These are phyloP conservation scores for Rhododendron henanense DNA, from an alignment of 148 eudicot species.

Conservation along the genomic window DNA sequence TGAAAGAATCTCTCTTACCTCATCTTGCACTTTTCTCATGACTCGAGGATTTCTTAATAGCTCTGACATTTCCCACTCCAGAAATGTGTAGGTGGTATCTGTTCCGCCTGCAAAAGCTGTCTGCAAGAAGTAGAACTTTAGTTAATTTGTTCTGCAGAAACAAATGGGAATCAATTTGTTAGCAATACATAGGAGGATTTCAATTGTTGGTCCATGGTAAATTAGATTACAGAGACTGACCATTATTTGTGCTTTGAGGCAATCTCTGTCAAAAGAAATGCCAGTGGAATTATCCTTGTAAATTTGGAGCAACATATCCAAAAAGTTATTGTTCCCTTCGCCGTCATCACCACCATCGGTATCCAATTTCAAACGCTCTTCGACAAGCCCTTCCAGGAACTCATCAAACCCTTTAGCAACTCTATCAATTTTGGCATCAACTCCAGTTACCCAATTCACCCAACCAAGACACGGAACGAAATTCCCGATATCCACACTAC, in stretches of 20 bases:
- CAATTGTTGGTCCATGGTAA: too few relatives aligned
- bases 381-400: conserved; percentile 19
- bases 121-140: not conserved
- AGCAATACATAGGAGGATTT: not conserved
- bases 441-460: conserved; percentile 27
- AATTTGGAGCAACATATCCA: not conserved
- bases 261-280: not conserved
- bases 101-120: not conserved
- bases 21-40: conserved; percentile 12
- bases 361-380: not conserved
- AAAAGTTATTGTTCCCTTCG: not conserved
- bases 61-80: conserved; percentile 17
- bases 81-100: not conserved
- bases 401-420: conserved; percentile 23
- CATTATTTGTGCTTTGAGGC: not conserved
- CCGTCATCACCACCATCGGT: not conserved
- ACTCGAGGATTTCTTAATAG: not conserved
- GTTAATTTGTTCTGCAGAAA: too few relatives aligned
- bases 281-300: not conserved
- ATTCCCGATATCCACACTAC: conserved; percentile 12
- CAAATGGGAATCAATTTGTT: not conserved
- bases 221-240: not conserved
- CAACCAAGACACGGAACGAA: conserved; percentile 35
- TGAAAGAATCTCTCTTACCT: conserved; percentile 4
- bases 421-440: conserved; percentile 13